Evolutionary conservation across 2,329 filamentous ascomycete genomes (phyloP).

Genomic region (Coleophoma cylindrospora): DNA sequence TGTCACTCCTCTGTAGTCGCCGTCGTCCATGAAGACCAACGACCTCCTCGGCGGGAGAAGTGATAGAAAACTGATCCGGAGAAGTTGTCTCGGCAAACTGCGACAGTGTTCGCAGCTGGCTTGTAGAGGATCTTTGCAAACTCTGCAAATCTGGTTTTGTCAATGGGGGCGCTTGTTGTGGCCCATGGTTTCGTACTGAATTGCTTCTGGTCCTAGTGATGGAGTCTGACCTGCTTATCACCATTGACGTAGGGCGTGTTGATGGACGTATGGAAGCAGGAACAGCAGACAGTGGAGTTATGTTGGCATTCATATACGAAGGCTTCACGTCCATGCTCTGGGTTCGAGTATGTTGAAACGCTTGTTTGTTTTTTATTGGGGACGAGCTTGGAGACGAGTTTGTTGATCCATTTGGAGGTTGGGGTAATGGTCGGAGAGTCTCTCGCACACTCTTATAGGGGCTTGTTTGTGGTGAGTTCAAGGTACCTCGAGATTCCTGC

Average conservation of each 20-base stretch:
- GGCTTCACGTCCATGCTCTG: constrained; percentile 59
- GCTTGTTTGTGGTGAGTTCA: constrained; percentile 48
- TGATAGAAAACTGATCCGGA: constrained; percentile 76
- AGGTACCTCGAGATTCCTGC: constrained; percentile 37
- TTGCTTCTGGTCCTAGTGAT: constrained; percentile 23
- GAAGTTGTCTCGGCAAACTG: constrained; percentile 72
- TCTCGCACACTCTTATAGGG: constrained; percentile 70
- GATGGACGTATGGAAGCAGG: constrained; percentile 7
- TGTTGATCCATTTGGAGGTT: constrained; percentile 40
- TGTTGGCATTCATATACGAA: constrained; percentile 35
- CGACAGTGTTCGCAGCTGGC: constrained; percentile 82
- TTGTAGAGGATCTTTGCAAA: constrained; percentile 83
- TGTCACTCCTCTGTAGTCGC: constrained; percentile 69
- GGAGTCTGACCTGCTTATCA: constrained; percentile 53
- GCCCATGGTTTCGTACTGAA: constrained; percentile 18
- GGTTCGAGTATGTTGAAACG: constrained; percentile 27
- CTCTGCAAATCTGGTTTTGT: constrained; percentile 71
- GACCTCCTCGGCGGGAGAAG: constrained; percentile 76
- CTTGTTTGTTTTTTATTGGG: constrained; percentile 27
- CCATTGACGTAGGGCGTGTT: constrained; percentile 53
- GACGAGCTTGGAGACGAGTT: constrained; percentile 29
- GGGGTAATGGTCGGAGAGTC: constrained; percentile 70
- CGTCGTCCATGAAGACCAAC: constrained; percentile 80
- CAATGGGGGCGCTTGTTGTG: constrained; percentile 37
- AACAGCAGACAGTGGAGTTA: constrained; percentile 5